Conservation (phyloP, 2,329 filamentous ascomycete genomes). For the Cladosporium halotolerans region DNA sequence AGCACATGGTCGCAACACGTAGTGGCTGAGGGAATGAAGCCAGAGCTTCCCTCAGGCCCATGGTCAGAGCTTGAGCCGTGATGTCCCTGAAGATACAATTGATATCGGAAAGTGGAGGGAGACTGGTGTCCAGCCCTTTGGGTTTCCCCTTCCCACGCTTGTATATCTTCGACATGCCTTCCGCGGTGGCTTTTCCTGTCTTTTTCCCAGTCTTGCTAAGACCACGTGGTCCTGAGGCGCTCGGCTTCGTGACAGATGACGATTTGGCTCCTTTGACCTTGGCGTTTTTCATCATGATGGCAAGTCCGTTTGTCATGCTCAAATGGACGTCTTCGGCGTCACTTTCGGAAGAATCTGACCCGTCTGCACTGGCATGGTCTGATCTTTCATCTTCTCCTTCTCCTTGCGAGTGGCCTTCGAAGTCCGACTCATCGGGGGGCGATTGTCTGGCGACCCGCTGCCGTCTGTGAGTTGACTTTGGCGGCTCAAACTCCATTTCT, state of each 20-base stretch:
- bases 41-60: slow-evolving; percentile 32
- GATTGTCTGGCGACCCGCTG: neutral
- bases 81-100: slow-evolving; percentile 47
- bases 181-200: neutral
- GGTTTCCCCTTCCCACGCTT: neutral
- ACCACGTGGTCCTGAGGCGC: neutral
- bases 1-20: slow-evolving; percentile 66
- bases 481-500: neutral
- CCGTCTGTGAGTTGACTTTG: neutral
- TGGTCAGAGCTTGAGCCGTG: slow-evolving; percentile 32
- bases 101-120: slow-evolving; percentile 44
- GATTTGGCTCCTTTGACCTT: neutral
- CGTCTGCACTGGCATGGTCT: neutral
- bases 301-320: too few species aligned
- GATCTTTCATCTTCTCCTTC: neutral
- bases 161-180: neutral
- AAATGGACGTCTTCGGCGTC: too few species aligned
- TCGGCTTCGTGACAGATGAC: too few species aligned
- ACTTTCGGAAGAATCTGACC: too few species aligned
- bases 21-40: slow-evolving; percentile 36
- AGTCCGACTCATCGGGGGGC: neutral
- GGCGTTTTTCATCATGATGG: too few species aligned
- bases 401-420: neutral
- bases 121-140: slow-evolving; percentile 22
- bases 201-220: neutral